Evolutionary conservation across 2,329 filamentous ascomycete species (phyloP), one percentile per base, ranked within the genome.

Genomic region (Furcasterigmium furcatum): DNA sequence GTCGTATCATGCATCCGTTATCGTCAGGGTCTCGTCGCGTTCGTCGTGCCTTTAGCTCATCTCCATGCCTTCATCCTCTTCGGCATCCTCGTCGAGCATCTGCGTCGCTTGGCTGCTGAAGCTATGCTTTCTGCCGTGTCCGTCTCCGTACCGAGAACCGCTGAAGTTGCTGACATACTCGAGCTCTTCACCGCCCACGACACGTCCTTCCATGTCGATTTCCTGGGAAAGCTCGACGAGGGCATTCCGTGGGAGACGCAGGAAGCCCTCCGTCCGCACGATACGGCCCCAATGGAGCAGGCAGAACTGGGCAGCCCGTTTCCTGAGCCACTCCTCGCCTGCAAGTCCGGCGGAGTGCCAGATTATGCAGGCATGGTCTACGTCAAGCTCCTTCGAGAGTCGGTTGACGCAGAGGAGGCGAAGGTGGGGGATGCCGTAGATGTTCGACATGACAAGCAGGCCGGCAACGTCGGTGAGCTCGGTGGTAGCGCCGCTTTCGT

Each of bases 401-500:
- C 94, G 82, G 61, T 96, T 92, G 45, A 97, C 88, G 62, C 92
- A 96, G 2, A 97, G 77, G 8, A 96, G 79, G 18, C 92, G 87
- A 20, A 99, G 81, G 55, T 94, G 90, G 2, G 91, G 91, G 71
- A 99, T 95, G 61, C 96, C 92, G 70, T 99, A 99, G 39, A 97
- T 88, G 64, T 97, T 96, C 36, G 91, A 91, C 88, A 99, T 95
- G 52, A 99, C 92, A 4, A 99, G 78, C 65, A 99, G 82, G 9
- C 94, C 92, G 1, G 94, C 92, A 13, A 97, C 91, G 55, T 96
- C 91, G 24, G 85, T 82, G 18, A 96, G 80, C 41, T 85, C 79
- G 0, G 81, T 80, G 69, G 94, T 89, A 29, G 91, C 87, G 48
- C 84, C 82, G 39, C 90, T 72, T 39, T 73, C 70, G n/a, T 70